These are phyloP conservation scores for Dactylellina sp. DNA, from an alignment of 2,329 filamentous ascomycete species.

Conservation along the genomic window DNA sequence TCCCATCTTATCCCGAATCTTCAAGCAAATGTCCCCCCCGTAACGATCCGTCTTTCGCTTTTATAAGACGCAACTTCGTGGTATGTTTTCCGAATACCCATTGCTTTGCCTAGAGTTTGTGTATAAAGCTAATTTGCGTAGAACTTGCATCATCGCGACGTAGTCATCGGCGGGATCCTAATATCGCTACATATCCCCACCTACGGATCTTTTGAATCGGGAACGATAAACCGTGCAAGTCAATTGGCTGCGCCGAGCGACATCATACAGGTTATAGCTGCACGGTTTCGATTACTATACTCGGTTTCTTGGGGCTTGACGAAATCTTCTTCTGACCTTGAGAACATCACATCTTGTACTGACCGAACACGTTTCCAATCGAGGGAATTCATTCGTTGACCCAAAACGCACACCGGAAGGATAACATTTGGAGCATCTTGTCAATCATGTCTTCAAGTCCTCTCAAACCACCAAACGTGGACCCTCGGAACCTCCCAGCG, in stretches of 20 bases:
- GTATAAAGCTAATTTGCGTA: not conserved
- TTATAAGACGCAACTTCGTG: constrained; percentile 17
- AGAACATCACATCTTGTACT: not conserved
- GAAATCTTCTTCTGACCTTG: not conserved
- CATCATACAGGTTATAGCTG: no score
- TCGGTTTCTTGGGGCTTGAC: not conserved
- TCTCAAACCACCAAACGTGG: constrained; percentile 39
- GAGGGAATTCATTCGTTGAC: constrained; percentile 13
- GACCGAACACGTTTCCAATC: constrained; percentile 11
- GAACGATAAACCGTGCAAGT: no score
- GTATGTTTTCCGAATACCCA: not conserved
- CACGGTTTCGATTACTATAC: no score
- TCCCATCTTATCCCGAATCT: not conserved
- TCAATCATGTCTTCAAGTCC: constrained; percentile 32
- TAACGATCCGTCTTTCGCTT: constrained; percentile 25
- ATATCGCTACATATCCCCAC: no score
- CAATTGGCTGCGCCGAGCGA: no score
- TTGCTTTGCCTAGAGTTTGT: not conserved
- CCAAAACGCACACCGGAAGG: not conserved
- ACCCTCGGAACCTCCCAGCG: constrained; percentile 25
- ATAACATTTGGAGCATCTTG: not conserved
- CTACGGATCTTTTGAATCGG: no score
- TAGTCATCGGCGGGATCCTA: no score
- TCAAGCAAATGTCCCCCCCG: constrained; percentile 12
- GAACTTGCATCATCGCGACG: no score